phyloP scores from a whole-genome alignment of 129 eudicot species.

The Erigeron canadensis region DNA sequence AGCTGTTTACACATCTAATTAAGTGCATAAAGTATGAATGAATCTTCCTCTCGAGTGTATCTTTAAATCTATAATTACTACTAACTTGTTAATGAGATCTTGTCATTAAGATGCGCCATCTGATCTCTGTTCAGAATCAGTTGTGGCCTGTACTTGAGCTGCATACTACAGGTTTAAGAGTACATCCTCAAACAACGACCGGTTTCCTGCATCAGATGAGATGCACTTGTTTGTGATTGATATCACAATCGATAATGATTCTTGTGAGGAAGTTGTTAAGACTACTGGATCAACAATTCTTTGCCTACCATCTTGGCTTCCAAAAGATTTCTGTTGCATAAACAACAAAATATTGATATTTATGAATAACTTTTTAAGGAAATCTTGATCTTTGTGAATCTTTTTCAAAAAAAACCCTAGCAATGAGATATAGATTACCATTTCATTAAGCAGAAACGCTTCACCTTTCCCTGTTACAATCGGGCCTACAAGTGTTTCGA shows the following conservation, averaged over 20 bases:
- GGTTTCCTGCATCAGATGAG: slow-evolving; percentile 55
- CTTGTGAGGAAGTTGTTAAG: slow-evolving; percentile 72
- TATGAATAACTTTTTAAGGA: neutral
- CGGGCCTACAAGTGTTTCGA: slow-evolving; percentile 86
- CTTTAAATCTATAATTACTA: slow-evolving; percentile 16
- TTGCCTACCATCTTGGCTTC: slow-evolving; percentile 85
- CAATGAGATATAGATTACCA: slow-evolving; percentile 45
- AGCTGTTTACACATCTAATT: slow-evolving; percentile 25
- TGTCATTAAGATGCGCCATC: slow-evolving; percentile 30
- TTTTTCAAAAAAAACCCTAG: neutral
- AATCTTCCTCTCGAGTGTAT: slow-evolving; percentile 11
- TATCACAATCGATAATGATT: slow-evolving; percentile 76
- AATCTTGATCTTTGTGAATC: neutral
- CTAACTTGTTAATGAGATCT: slow-evolving; percentile 4
- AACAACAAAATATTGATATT: neutral
- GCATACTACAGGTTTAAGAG: slow-evolving; percentile 95
- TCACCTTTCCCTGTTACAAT: slow-evolving; percentile 66
- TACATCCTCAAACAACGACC: slow-evolving; percentile 90
- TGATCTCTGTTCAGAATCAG: slow-evolving; percentile 78
- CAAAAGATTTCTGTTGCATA: slow-evolving; percentile 73
- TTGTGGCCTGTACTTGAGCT: slow-evolving; percentile 87
- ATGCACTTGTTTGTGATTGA: slow-evolving; percentile 90
- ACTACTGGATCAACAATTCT: slow-evolving; percentile 85
- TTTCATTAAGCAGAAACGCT: slow-evolving; percentile 68
- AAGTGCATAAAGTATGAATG: slow-evolving; percentile 33